A percentile compares a stretch with the other conserved stretches of the same genome.
Conservation (phyloP, 2,329 filamentous ascomycete genomes). For the Epichloe elymi region DNA sequence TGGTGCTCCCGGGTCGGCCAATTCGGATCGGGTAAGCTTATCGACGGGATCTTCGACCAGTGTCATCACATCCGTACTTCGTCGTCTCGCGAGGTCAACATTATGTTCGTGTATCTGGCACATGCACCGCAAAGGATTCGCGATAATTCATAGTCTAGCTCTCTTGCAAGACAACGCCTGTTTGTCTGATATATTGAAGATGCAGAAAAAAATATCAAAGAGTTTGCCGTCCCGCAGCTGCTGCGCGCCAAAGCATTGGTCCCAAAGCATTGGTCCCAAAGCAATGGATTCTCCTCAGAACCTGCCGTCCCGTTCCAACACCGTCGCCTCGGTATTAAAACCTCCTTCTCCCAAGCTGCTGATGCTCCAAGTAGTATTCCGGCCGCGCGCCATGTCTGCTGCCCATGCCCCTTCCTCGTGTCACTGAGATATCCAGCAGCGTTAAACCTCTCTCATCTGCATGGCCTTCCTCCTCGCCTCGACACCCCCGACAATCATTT, state of each 20-base stretch:
- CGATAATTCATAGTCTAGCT: background rate
- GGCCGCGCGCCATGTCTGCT: no score
- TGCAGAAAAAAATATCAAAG: background rate
- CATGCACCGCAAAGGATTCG: background rate
- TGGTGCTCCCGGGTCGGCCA: no score
- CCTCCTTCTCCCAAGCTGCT: no score
- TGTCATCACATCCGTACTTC: background rate
- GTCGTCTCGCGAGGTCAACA: background rate
- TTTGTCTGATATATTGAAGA: background rate
- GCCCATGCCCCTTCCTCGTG: no score
- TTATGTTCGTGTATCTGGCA: background rate
- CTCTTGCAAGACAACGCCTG: background rate
- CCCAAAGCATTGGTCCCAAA: no score
- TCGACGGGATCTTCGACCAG: background rate
- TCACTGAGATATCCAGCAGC: no score
- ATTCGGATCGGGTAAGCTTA: background rate
- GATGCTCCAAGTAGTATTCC: no score
- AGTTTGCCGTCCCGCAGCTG: no score
- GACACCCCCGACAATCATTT: constrained; percentile 32
- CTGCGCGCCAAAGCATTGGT: no score
- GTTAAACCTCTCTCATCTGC: constrained; percentile 26
- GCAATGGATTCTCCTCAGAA: no score
- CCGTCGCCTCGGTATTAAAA: no score
- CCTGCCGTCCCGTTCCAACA: no score
- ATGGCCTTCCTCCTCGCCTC: constrained; percentile 15